A percentile compares a stretch with the other conserved stretches of the same genome.
Evolutionary conservation across 768 basidiomycete species (phyloP).

Genomic region (Kwoniella europaea): DNA sequence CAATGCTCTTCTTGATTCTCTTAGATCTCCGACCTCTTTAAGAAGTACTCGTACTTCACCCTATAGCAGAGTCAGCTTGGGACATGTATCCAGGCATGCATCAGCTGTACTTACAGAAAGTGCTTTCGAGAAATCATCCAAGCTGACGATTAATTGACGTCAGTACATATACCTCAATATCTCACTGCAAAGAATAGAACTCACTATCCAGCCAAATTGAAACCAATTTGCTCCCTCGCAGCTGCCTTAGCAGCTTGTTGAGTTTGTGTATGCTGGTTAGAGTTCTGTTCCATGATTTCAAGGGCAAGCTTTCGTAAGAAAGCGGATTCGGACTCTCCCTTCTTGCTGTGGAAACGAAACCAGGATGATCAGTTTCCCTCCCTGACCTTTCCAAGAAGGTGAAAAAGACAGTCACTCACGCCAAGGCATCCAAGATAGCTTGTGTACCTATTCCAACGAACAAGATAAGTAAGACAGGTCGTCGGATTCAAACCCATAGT

Average conservation of each 20-base stretch:
- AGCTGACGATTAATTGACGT: conserved; percentile 8
- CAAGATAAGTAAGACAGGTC: not conserved
- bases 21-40: conserved; percentile 56
- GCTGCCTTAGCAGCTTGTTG: conserved; percentile 46
- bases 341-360: conserved; percentile 28
- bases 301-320: conserved; percentile 55
- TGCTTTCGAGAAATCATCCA: conserved; percentile 58
- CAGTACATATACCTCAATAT: not conserved
- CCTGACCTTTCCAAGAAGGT: too few species aligned
- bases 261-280: conserved; percentile 55
- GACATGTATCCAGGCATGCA: not conserved
- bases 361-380: not conserved
- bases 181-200: not conserved
- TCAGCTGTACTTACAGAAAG: conserved; percentile 48
- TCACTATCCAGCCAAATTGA: conserved; percentile 57
- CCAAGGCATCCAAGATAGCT: conserved; percentile 56
- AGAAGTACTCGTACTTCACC: conserved; percentile 54
- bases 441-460: conserved; percentile 33
- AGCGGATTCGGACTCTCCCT: conserved; percentile 49
- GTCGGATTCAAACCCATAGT: not conserved
- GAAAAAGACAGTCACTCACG: conserved; percentile 36
- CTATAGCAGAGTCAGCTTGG: conserved; percentile 27
- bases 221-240: conserved; percentile 57
- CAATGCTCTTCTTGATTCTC: conserved; percentile 54
- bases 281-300: conserved; percentile 56